A percentile compares a stretch with the other conserved stretches of the same genome.
phyloP scores from a whole-genome alignment of 2,329 filamentous ascomycete genomes.

The Diaporthe amygdali region DNA sequence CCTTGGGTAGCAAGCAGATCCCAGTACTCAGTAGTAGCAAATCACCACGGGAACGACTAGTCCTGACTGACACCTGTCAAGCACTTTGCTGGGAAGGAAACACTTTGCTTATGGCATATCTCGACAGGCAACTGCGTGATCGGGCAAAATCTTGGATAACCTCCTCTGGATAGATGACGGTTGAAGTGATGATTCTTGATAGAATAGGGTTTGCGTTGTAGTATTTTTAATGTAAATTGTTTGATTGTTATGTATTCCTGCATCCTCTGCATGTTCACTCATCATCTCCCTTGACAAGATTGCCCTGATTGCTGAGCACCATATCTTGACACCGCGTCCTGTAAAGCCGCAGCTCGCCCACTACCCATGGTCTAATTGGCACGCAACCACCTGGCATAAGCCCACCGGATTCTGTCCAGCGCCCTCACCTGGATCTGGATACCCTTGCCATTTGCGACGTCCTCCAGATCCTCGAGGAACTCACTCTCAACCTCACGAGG shows the following conservation, averaged over 20 bases:
- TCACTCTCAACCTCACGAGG: conserved; percentile 79
- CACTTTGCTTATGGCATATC: background rate
- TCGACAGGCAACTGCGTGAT: background rate
- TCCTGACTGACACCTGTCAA: no score
- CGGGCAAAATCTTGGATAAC: background rate
- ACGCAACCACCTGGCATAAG: conserved; percentile 78
- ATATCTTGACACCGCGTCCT: background rate
- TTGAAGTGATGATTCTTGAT: background rate
- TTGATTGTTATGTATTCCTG: background rate
- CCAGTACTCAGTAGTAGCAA: background rate
- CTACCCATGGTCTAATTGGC: background rate
- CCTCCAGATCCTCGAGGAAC: conserved; percentile 86
- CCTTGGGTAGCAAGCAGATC: background rate
- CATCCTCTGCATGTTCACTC: background rate
- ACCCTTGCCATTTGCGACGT: conserved; percentile 83
- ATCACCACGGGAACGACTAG: background rate
- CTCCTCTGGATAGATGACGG: no score
- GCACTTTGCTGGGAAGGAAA: background rate
- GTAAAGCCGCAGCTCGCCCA: background rate
- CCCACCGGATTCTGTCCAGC: conserved; percentile 86
- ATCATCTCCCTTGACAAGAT: no score
- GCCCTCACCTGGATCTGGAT: conserved; percentile 80
- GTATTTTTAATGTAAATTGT: background rate
- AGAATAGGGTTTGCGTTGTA: background rate
- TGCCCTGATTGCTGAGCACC: background rate